phyloP scores from a whole-genome alignment of 768 basidiomycete genomes.

The Clathrus columnatus region DNA sequence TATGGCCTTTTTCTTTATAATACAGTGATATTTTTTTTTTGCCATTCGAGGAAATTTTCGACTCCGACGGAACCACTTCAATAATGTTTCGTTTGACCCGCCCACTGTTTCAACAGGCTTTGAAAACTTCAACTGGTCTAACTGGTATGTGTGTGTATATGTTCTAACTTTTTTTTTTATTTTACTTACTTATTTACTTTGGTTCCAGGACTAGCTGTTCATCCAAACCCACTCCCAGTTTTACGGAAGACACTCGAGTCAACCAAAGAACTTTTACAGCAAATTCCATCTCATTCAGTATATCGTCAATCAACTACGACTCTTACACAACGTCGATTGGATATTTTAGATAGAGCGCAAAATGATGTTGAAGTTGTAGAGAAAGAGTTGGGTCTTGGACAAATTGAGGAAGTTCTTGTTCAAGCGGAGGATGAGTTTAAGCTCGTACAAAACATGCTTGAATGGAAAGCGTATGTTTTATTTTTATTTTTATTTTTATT shows the following conservation, averaged over 20 bases:
- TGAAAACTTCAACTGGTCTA: conserved; percentile 70
- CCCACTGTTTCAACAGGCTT: conserved; percentile 51
- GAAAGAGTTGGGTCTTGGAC: conserved; percentile 68
- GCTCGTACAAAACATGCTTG: conserved; percentile 73
- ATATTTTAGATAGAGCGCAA: conserved; percentile 57
- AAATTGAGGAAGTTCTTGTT: conserved; percentile 78
- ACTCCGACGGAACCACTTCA: conserved; percentile 18
- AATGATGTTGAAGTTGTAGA: conserved; percentile 63
- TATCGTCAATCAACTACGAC: conserved; percentile 88
- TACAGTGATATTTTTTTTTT: background rate
- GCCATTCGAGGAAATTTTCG: background rate
- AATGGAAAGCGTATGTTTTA: conserved; percentile 87
- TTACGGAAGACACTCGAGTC: conserved; percentile 66
- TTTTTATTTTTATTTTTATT: background rate
- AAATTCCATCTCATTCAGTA: conserved; percentile 73
- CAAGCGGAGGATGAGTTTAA: conserved; percentile 77
- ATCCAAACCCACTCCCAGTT: conserved; percentile 75
- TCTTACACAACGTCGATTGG: conserved; percentile 71
- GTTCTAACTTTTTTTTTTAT: background rate
- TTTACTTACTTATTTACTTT: background rate
- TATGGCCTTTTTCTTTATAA: background rate
- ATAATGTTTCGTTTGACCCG: conserved; percentile 73
- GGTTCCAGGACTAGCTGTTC: conserved; percentile 74
- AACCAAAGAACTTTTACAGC: conserved; percentile 59
- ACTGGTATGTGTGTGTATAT: conserved; percentile 6